Evolutionary conservation across 2,329 filamentous ascomycete species (phyloP).

Genomic region (Metarhizium brunneum): DNA sequence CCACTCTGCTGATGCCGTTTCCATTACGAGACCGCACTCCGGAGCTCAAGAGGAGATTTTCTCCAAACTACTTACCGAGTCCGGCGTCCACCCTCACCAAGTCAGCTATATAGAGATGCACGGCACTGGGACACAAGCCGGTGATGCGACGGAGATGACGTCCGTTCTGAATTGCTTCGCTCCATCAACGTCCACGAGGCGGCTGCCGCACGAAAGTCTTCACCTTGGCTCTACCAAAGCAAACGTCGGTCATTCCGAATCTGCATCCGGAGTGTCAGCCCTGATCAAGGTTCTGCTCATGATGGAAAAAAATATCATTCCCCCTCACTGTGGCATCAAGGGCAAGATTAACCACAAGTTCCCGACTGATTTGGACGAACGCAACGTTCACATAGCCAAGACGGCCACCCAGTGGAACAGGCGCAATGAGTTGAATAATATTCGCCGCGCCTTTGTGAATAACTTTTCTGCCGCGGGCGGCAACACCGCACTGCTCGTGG

Average conservation of each 20-base stretch:
- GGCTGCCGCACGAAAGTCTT: not conserved
- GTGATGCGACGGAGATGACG: constrained; percentile 72
- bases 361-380: constrained; percentile 41
- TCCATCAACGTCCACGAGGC: constrained; percentile 13
- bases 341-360: constrained; percentile 48
- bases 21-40: constrained; percentile 63
- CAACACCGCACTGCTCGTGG: constrained; percentile 58
- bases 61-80: constrained; percentile 52
- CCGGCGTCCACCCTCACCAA: constrained; percentile 64
- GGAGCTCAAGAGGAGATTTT: constrained; percentile 53
- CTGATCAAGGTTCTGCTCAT: constrained; percentile 56
- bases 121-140: constrained; percentile 77
- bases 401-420: not conserved
- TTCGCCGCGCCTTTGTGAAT: constrained; percentile 47
- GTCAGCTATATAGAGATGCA: constrained; percentile 83
- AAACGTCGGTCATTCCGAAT: constrained; percentile 54
- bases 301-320: constrained; percentile 45
- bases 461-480: constrained; percentile 65
- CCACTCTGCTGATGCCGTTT: constrained; percentile 60
- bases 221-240: constrained; percentile 40
- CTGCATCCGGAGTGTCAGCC: constrained; percentile 37
- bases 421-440: constrained; percentile 18
- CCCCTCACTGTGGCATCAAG: constrained; percentile 58
- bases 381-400: constrained; percentile 48
- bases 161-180: constrained; percentile 53